Base-by-base conservation (phyloP, 768 basidiomycete genomes). In the Collybia sp. region DNA sequence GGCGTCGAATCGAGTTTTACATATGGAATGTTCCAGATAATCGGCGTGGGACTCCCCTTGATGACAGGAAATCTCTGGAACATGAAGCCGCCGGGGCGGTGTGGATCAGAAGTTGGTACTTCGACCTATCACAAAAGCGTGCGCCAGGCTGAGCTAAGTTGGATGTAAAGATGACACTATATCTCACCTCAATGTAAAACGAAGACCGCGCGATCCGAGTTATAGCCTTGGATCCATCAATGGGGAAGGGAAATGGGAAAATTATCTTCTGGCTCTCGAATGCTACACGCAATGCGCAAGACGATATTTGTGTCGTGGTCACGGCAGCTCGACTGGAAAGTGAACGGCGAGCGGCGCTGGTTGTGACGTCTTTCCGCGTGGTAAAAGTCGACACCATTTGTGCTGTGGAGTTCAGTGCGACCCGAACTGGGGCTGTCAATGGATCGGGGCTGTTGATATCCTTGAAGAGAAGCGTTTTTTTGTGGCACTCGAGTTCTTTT, bases 181-280 rank as follows among this genome's bases (percentile, higher is more conserved):
- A 11, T 63, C 61, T 62, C 56, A 69, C 66, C 57, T 73, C 69
- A 5, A 82, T 59, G 46, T 76, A 83, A 18, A 57, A 66, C 1
- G 79, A 82, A 51, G 76, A 79, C 33, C 80, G 68, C 8, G 81
- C 80, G 30, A 82, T 52, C 4, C 77, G 69, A 9, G 72, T 53
- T 51, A 65, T 76, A 1, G 57, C 43, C 12, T 62, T 61, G 15
- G 52, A 48, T 4, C 64, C 63, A 30, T 69, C 53, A 9, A 81
- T 58, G 8, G 75, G 75, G 38, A 75, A 70, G 0, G 77, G 77
- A 37, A 68, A 79, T 1, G 40, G 6, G 6, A 79, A 46, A 30
- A 45, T 40, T 42, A 68, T 54, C 4, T 45, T 30, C 43, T 60
- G 56, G 1, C 48, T 33, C 2, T 54, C 58, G 47, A 73, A 51